Percentiles rank a stretch among this genome's conserved stretches.
Conservation (phyloP, 768 basidiomycete species). For the Auriculariales sp. region DNA sequence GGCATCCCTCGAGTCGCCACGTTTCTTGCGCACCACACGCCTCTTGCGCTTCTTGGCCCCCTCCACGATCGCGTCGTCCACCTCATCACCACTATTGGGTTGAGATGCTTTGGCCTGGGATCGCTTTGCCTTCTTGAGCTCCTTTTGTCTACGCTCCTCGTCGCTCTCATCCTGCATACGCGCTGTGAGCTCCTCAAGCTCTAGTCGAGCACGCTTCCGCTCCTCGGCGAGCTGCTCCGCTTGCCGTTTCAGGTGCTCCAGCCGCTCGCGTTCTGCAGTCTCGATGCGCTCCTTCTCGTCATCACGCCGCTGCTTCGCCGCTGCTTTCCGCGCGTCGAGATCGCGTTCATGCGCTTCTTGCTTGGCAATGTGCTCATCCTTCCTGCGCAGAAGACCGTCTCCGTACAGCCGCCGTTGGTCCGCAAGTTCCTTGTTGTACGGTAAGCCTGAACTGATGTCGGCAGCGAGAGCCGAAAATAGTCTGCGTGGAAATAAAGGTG, state of each 20-base stretch:
- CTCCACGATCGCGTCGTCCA: too few species aligned
- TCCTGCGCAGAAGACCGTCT: conserved; percentile 67
- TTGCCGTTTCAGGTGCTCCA: conserved; percentile 50
- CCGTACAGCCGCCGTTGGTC: conserved; percentile 86
- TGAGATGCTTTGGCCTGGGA: conserved; percentile 1
- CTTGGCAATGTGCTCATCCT: conserved; percentile 60
- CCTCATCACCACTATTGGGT: neutral
- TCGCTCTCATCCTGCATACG: conserved; percentile 54
- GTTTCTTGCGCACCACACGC: conserved; percentile 36
- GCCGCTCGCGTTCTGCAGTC: conserved; percentile 36
- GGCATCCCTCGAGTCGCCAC: conserved; percentile 12
- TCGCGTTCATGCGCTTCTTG: conserved; percentile 65
- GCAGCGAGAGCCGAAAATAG: conserved; percentile 73
- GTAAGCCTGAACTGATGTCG: conserved; percentile 51
- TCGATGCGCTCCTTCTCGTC: conserved; percentile 61
- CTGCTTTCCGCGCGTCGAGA: conserved; percentile 54
- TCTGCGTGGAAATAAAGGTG: conserved; percentile 23
- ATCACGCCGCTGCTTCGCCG: conserved; percentile 61
- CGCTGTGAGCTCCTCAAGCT: conserved; percentile 64
- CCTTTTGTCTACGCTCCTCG: conserved; percentile 54
- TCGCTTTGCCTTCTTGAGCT: conserved; percentile 8
- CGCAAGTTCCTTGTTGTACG: conserved; percentile 77
- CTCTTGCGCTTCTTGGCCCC: conserved; percentile 24
- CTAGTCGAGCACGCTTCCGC: conserved; percentile 59
- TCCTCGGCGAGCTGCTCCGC: conserved; percentile 72